phyloP scores from a whole-genome alignment of 2,329 filamentous ascomycete species.

The Aspergillus sclerotialis region DNA sequence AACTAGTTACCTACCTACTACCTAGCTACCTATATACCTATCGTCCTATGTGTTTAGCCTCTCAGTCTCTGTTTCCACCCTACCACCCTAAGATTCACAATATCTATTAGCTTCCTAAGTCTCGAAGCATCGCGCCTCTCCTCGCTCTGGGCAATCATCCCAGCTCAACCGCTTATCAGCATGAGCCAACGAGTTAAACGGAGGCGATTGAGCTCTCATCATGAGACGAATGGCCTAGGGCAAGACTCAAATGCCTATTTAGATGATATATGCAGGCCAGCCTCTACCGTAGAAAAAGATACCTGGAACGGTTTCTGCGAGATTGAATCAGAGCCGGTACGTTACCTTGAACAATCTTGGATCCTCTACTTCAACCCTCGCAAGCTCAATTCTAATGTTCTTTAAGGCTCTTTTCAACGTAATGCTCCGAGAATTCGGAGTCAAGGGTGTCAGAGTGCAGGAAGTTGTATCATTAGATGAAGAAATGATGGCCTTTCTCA shows the following conservation, averaged over 20 bases:
- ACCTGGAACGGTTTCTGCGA: slow-evolving; percentile 52
- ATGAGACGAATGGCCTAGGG: slow-evolving; percentile 9
- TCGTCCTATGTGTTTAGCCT: too few relatives aligned
- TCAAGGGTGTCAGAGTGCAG: slow-evolving; percentile 63
- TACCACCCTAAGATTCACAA: too few relatives aligned
- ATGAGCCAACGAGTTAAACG: slow-evolving; percentile 27
- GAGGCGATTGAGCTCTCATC: slow-evolving; percentile 16
- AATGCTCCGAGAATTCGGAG: slow-evolving; percentile 73
- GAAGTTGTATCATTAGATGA: slow-evolving; percentile 71
- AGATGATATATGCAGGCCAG: slow-evolving; percentile 21
- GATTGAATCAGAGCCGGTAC: slow-evolving; percentile 81
- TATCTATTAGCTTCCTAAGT: too few relatives aligned
- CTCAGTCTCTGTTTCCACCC: too few relatives aligned
- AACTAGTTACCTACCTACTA: too few relatives aligned
- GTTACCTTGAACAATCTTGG: slow-evolving; percentile 14
- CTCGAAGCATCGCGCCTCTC: too few relatives aligned
- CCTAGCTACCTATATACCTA: too few relatives aligned
- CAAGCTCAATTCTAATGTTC: slow-evolving; percentile 1
- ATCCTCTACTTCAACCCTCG: not conserved
- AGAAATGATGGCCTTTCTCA: slow-evolving; percentile 54
- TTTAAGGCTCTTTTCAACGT: slow-evolving; percentile 72
- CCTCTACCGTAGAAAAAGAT: slow-evolving; percentile 31
- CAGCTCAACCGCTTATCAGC: too few relatives aligned
- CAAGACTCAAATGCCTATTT: slow-evolving; percentile 4
- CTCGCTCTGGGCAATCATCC: too few relatives aligned